A percentile compares a stretch with the other conserved stretches of the same genome.
phyloP scores from a whole-genome alignment of 78 protist genomes.

The Cavenderia fasciculata region DNA sequence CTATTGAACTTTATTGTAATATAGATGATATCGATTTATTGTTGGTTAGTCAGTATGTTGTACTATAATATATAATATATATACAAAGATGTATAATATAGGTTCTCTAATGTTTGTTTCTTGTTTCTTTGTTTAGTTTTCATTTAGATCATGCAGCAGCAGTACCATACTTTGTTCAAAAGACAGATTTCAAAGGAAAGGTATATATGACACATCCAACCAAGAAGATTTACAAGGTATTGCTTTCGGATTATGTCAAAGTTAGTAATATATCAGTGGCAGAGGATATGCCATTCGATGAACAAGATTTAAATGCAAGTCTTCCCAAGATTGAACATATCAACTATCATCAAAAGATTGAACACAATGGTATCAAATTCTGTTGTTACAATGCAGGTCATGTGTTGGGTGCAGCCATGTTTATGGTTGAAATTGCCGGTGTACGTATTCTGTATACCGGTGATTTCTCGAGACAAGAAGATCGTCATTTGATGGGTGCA shows the following conservation, averaged over 20 bases:
- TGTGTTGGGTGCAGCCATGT: constrained; percentile 98
- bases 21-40: constrained; percentile 89
- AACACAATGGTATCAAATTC: constrained; percentile 78
- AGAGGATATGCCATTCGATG: constrained; percentile 81
- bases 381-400: constrained; percentile 96
- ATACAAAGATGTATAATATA: not conserved
- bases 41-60: constrained; percentile 92
- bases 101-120: not conserved
- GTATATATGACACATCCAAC: constrained; percentile 99
- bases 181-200: constrained; percentile 93
- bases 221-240: constrained; percentile 87
- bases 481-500: constrained; percentile 97
- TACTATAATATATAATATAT: not conserved
- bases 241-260: constrained; percentile 87
- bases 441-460: constrained; percentile 96
- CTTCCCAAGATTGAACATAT: constrained; percentile 80
- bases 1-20: too few species aligned
- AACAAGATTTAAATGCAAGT: constrained; percentile 78
- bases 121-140: constrained; percentile 55
- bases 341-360: constrained; percentile 87
- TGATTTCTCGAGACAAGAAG: constrained; percentile 95
- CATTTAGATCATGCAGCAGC: constrained; percentile 97
- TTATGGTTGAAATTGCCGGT: constrained; percentile 95
- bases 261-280: constrained; percentile 35
- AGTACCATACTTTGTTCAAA: constrained; percentile 88